Evolutionary conservation across 2,329 filamentous ascomycete genomes (phyloP), one percentile per base, ranked within the genome.

Genomic region (Nigrograna mackinnonii): DNA sequence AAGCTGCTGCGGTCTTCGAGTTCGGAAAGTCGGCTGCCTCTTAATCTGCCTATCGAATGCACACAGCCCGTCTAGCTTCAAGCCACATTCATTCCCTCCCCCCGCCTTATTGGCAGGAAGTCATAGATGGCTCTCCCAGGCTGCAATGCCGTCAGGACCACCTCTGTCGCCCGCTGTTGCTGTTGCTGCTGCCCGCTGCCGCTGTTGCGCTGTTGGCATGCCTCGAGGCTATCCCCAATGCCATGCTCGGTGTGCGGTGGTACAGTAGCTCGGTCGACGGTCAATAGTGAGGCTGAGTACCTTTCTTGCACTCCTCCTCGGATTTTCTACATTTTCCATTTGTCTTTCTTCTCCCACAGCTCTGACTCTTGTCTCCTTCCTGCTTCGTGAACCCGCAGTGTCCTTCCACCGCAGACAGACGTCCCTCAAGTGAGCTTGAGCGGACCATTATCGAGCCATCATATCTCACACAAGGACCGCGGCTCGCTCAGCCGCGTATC

Each of bases 11-110:
- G 40, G 55, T 37, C 39, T 28, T 38, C 32, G 34, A 24, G 7
- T 41, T 19, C 44, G 35, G 38, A 35, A 21, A 45, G 33, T 41
- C 35, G 30, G 41, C 41, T 33, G 39, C 35, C 42, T 37, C 28
- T 24, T 41, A 32, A 26, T 39, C 41, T 33, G 39, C 35, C 42
- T 37, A 22, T 24, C 14, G 35, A 28, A 46, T 45, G 48, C 48
- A 48, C 50, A 50, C 48, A 57, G 54, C 53, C 54, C 40, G 33
- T 49, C 48, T 52, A 47, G 47, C 22, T 31, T 30, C 20, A 47
- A 48, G 52, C 57, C 55, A 57, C 49, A 9, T 11, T 16, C 7
- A 20, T 4, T 9, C 31, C 31, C 31, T 14, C 19, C 24, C 22
- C 37, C 21, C 24, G 31, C 41, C 13, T 48, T 36, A 57, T 58